Evolutionary conservation across 495 filamentous ascomycete species (phyloP).

Genomic region (Podospora pseudopauciseta): DNA sequence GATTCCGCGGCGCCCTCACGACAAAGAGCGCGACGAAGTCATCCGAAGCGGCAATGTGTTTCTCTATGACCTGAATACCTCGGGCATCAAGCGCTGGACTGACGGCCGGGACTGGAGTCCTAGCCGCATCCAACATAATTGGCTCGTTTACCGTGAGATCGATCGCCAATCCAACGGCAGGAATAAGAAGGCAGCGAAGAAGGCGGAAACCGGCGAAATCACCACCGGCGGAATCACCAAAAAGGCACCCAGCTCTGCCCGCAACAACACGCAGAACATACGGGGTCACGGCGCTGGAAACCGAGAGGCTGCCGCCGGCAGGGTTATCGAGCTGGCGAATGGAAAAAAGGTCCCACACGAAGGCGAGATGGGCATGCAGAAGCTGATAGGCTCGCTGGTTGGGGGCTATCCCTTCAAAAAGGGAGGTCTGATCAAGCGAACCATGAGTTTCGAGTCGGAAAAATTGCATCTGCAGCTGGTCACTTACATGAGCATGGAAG

Average conservation of each 20-base stretch:
- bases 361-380: neutral
- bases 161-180: slow-evolving; percentile 75
- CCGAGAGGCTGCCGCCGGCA: too few relatives aligned
- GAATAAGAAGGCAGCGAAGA: slow-evolving; percentile 75
- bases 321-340: neutral
- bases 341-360: neutral
- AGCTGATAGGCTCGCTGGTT: neutral
- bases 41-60: slow-evolving; percentile 83
- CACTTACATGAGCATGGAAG: neutral
- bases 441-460: slow-evolving; percentile 59
- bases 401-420: neutral
- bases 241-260: neutral
- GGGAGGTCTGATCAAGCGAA: slow-evolving; percentile 62
- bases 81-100: slow-evolving; percentile 91
- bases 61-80: slow-evolving; percentile 84
- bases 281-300: too few relatives aligned
- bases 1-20: slow-evolving; percentile 80
- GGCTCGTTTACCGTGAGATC: slow-evolving; percentile 84
- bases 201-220: neutral
- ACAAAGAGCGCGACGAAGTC: slow-evolving; percentile 67
- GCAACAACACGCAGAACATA: neutral
- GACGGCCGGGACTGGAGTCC: slow-evolving; percentile 89
- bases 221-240: neutral
- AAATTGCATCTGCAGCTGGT: slow-evolving; percentile 44
- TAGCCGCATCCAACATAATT: slow-evolving; percentile 83